Base-by-base conservation (phyloP, 2,329 filamentous ascomycete species). In the Cercospora sesami region DNA sequence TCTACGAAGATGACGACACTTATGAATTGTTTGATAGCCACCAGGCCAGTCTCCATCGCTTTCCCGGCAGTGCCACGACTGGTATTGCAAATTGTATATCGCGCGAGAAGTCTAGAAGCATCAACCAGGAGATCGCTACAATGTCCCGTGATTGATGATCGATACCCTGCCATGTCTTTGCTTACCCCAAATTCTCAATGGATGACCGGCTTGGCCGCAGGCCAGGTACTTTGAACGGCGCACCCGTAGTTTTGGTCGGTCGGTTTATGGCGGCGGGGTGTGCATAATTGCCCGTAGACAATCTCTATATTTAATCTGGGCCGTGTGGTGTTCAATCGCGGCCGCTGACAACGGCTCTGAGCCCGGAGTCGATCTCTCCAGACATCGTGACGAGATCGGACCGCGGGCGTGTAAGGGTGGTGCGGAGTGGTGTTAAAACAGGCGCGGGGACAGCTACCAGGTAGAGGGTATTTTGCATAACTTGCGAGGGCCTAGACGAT, bases 1-100 rank as follows among this genome's bases (percentile, higher is more conserved):
- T 79, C 83, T 98, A 69, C 74, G 78, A 73, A 74, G 75, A 75
- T 79, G 69, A 75, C 55, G 72, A 73, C 18, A 64, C 66, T 62
- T 45, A 69, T 61, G 62, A 63, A 14, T 21, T 12, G 2, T 36
- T 64, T 28, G 30, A 31, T 28, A 39, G 36, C 18, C 28, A 53
- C 7, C 28, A 51, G 14, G 55, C 26, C 18, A 28, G 4, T 58
- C 5, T 16, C 28, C 53, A 10, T 30, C 12, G 10, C 45, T 51
- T 26, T 26, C 45, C 9, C 45, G 14, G 14, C 45, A 23, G 4
- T 51, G 12, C 45, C 45, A 26, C 45, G 21, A 0, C 45, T 14
- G 45, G 9, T 9, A 51, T 23, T 51, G 21, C 21, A 23, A 16
- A 51, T 51, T 51, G 45, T 14, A 51, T 7, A 14, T 21, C 45